Percentiles rank a stretch among this genome's conserved stretches.
phyloP scores from a whole-genome alignment of 164 flowering plant genomes.

The Vitis rotundifolia region DNA sequence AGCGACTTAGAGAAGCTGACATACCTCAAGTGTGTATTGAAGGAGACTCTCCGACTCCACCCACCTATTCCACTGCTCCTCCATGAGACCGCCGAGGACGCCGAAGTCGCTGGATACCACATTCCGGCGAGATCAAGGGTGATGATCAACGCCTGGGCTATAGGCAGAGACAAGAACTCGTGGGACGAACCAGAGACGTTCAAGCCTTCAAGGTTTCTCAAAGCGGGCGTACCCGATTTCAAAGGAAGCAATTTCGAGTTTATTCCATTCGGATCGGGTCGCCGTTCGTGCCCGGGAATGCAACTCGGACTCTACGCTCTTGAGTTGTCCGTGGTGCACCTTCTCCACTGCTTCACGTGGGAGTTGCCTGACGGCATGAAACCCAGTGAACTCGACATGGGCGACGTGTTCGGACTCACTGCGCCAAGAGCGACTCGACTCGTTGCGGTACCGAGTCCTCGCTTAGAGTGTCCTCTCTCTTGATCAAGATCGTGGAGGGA shows the following conservation, averaged over 20 bases:
- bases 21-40: conserved; percentile 50
- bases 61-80: conserved; percentile 89
- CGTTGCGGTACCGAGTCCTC: conserved; percentile 56
- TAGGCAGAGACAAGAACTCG: conserved; percentile 53
- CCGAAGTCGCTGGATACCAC: conserved; percentile 61
- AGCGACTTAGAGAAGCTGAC: conserved; percentile 68
- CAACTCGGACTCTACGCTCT: conserved; percentile 70
- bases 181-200: conserved; percentile 70
- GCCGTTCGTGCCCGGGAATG: conserved; percentile 91
- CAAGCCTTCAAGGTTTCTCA: conserved; percentile 55
- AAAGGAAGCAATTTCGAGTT: conserved; percentile 75
- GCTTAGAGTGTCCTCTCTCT: conserved; percentile 39
- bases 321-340: conserved; percentile 64
- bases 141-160: conserved; percentile 73
- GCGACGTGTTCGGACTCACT: conserved; percentile 78
- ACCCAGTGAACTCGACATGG: conserved; percentile 70
- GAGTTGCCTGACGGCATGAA: conserved; percentile 84
- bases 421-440: conserved; percentile 67
- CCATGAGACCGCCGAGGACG: conserved; percentile 70
- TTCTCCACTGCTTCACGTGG: conserved; percentile 75
- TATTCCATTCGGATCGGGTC: conserved; percentile 88
- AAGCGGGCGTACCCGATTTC: conserved; percentile 52
- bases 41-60: conserved; percentile 80
- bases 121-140: conserved; percentile 64
- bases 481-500: conserved; percentile 1